Conservation (phyloP, 2,329 filamentous ascomycete genomes). For the Aureobasidium lini region DNA sequence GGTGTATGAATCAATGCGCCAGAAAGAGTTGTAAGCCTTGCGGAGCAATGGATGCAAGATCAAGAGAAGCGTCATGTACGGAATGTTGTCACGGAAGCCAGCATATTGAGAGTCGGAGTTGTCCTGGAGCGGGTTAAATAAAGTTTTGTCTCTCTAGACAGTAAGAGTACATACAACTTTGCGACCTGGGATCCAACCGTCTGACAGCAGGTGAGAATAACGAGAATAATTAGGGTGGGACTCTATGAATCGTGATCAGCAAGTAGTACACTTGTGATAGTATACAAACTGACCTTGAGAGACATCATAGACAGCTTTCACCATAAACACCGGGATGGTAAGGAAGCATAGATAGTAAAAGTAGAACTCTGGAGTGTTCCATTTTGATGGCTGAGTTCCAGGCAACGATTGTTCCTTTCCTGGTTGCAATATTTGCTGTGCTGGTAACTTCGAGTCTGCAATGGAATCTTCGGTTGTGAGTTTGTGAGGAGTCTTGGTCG, state of each 20-base stretch:
- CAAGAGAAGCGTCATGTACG: constrained; percentile 67
- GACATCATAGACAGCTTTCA: constrained; percentile 79
- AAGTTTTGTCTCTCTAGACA: not conserved
- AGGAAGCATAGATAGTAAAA: constrained; percentile 74
- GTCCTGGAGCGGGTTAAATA: constrained; percentile 51
- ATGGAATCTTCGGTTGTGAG: constrained; percentile 5
- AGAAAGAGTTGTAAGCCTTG: constrained; percentile 56
- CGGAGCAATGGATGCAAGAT: constrained; percentile 73
- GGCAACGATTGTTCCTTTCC: constrained; percentile 22
- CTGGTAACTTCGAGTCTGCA: constrained; percentile 13
- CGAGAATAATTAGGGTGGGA: constrained; percentile 73
- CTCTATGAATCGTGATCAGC: constrained; percentile 42
- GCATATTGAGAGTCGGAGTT: constrained; percentile 83
- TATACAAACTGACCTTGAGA: constrained; percentile 56
- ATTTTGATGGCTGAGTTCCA: constrained; percentile 58
- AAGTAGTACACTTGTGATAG: constrained; percentile 23
- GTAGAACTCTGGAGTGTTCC: constrained; percentile 80
- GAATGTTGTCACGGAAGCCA: constrained; percentile 78
- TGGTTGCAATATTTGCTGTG: constrained; percentile 24
- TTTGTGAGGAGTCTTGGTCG: constrained; percentile 53
- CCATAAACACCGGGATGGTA: constrained; percentile 69
- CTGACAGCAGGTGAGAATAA: constrained; percentile 62
- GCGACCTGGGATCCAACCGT: constrained; percentile 87
- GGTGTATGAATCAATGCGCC: constrained; percentile 38
- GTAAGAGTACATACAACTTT: constrained; percentile 60